Base-by-base conservation (phyloP, 1,139 yeast species). In the Diutina sp. region DNA sequence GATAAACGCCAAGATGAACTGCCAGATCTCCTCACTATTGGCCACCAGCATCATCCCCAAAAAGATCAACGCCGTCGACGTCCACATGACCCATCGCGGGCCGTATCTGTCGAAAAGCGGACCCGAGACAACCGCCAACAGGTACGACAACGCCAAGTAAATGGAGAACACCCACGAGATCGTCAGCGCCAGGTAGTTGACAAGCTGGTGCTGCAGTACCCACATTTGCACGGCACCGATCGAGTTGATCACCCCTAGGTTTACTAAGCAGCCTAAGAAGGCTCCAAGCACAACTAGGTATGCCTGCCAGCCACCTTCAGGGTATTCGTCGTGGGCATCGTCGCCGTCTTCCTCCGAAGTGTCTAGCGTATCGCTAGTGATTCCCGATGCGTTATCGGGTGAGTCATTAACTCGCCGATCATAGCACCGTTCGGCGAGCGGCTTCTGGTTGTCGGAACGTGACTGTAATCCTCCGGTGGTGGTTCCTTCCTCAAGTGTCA, bases 221-320 rank as follows among this genome's bases (percentile, higher is more conserved):
- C 82, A 83, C 2, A 85, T 77, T 65, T 84, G 85, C 30, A 84
- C 74, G 14, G 83, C 83, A 53, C 89, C 88, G 45, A 79, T 69
- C 7, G 84, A 67, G 61, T 83, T 84, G 59, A 79, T 73, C 45
- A 84, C 66, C 2, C 90, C 90, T 65, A 85, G 84, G 16, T 78
- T 77, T n/a, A 81, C 78, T 16, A 80, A 69, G 51, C 81, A 69
- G 1, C 87, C 83, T 56, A 81, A 67, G 67, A 82, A 82, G 0
- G 86, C 77, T 1, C 90, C 90, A 8, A 83, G 67, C 0, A 85
- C 82, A 0, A 82, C 86, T 7, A 74, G 58, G 76, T 85, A 80
- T 1, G 87, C 87, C 53, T 67, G 62, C 55, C 64, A 57, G 0
- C 87, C 89, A 2, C 89, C 88, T 58, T 85, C 88, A 0, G 93